Conservation (phyloP, 2,329 filamentous ascomycete species). For the Phyllosticta citribraziliensis region DNA sequence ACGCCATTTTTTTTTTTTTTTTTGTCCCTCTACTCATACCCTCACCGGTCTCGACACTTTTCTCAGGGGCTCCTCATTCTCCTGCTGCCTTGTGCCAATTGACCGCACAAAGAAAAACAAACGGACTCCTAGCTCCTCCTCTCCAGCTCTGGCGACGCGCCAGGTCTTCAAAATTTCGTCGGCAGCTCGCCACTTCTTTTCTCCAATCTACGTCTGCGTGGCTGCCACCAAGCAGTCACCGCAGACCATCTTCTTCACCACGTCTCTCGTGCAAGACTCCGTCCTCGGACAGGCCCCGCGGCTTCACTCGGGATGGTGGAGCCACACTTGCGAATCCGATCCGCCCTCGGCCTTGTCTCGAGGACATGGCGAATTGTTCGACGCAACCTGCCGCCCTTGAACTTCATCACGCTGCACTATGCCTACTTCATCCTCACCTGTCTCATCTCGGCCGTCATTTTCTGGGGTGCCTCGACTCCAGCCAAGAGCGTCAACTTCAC, state of each 20-base stretch:
- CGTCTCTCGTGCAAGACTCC: constrained; percentile 1
- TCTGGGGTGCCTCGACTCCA: constrained; percentile 49
- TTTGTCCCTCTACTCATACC: neutral
- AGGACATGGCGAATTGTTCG: constrained; percentile 13
- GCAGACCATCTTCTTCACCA: constrained; percentile 6
- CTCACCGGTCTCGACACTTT: neutral
- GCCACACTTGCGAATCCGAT: constrained; percentile 11
- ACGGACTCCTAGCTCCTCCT: neutral
- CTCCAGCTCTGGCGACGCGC: neutral
- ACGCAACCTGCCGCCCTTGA: constrained; percentile 36
- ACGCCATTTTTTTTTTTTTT: neutral
- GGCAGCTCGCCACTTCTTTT: neutral
- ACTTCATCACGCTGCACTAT: constrained; percentile 58
- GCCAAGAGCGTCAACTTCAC: constrained; percentile 46
- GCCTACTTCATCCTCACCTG: constrained; percentile 52
- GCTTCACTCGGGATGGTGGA: constrained; percentile 12
- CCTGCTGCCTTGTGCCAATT: neutral
- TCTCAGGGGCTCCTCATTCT: neutral
- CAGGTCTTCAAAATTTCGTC: neutral
- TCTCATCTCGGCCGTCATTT: constrained; percentile 48
- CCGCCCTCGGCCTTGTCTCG: constrained; percentile 13
- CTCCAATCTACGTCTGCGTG: constrained; percentile 2
- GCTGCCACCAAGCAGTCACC: constrained; percentile 6
- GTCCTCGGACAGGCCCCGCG: constrained; percentile 8
- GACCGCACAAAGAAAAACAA: neutral